Evolutionary conservation across 2,329 filamentous ascomycete genomes (phyloP).

Genomic region (Neofusicoccum sp.): DNA sequence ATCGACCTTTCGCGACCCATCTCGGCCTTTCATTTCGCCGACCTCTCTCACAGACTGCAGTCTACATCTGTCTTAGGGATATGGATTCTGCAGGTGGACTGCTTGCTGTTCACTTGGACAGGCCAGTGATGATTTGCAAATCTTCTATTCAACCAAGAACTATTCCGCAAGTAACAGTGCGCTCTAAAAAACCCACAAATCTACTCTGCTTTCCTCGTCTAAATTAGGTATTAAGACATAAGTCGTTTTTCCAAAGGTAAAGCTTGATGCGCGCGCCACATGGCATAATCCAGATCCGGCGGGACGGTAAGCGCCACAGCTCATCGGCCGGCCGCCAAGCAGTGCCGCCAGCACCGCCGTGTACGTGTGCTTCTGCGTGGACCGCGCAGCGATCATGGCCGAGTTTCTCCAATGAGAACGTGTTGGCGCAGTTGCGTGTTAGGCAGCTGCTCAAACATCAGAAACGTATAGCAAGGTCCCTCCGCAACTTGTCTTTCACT

Average conservation of each 20-base stretch:
- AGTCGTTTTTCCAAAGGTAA: background rate
- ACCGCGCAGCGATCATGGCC: background rate
- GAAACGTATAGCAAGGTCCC: background rate
- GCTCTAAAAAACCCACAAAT: background rate
- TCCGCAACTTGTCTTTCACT: background rate
- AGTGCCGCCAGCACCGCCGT: background rate
- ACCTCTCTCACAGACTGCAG: too few species aligned
- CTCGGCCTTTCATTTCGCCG: conserved; percentile 9
- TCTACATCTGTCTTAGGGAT: too few species aligned
- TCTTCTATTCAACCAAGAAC: background rate
- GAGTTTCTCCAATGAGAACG: background rate
- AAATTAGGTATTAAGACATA: conserved; percentile 8
- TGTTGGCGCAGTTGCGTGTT: background rate
- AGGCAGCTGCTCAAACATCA: background rate
- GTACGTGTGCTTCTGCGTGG: background rate
- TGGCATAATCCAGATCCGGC: background rate
- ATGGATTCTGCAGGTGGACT: background rate
- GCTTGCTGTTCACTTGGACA: background rate
- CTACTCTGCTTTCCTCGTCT: background rate
- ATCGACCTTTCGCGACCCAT: background rate
- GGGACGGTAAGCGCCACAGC: background rate
- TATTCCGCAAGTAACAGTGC: background rate
- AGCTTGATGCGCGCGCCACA: background rate
- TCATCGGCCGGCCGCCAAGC: background rate
- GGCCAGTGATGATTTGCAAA: background rate